Conservation (phyloP, 2,329 filamentous ascomycete genomes). For the Aspergillus unguis region DNA sequence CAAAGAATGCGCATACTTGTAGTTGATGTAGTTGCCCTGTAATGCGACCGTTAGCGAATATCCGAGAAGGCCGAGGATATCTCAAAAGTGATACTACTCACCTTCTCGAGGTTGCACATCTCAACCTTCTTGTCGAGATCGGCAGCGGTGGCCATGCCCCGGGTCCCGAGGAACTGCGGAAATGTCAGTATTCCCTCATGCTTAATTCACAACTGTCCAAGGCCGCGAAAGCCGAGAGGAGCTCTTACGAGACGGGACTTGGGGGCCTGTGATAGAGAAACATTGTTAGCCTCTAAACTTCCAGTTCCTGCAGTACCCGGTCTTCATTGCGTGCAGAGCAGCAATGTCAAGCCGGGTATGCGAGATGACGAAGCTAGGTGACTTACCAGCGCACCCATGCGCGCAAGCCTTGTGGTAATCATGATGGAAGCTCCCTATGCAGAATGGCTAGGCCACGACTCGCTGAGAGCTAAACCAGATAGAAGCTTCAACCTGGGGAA, state of each 20-base stretch:
- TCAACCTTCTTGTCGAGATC: slow-evolving; percentile 95
- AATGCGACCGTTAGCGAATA: slow-evolving; percentile 25
- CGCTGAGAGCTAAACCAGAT: slow-evolving; percentile 35
- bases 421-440: slow-evolving; percentile 44
- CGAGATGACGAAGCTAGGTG: slow-evolving; percentile 13
- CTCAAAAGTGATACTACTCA: slow-evolving; percentile 28
- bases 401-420: slow-evolving; percentile 48
- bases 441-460: slow-evolving; percentile 35
- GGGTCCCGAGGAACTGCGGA: slow-evolving; percentile 61
- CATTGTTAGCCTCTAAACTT: slow-evolving; percentile 20
- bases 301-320: not conserved
- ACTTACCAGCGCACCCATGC: slow-evolving; percentile 48
- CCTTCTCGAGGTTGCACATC: slow-evolving; percentile 94
- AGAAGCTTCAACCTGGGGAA: slow-evolving; percentile 38
- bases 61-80: slow-evolving; percentile 23
- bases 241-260: slow-evolving; percentile 46
- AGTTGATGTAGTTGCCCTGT: slow-evolving; percentile 92
- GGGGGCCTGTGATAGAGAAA: slow-evolving; percentile 33
- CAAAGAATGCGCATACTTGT: slow-evolving; percentile 52
- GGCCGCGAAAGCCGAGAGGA: slow-evolving; percentile 2
- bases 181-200: slow-evolving; percentile 23
- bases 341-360: slow-evolving; percentile 6
- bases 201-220: not conserved
- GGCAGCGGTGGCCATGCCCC: slow-evolving; percentile 76
- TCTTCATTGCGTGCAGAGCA: slow-evolving; percentile 11